Conservation (phyloP, 495 filamentous ascomycete species). For the Neurospora intermedia region DNA sequence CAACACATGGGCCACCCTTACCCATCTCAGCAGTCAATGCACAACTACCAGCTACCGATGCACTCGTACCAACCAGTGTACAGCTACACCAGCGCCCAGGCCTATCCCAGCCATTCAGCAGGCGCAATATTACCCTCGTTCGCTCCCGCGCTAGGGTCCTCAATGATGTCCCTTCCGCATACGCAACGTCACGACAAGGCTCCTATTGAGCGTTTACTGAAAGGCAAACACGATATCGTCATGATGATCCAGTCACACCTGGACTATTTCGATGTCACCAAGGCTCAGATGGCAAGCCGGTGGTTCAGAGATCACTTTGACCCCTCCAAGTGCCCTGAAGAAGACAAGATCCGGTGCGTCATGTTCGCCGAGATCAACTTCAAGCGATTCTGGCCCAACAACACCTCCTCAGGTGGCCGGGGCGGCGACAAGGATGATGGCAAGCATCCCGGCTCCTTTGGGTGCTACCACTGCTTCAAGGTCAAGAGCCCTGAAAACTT, state of each 20-base stretch:
- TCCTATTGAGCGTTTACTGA: background rate
- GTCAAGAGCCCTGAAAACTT: constrained; percentile 14
- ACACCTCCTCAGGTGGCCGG: background rate
- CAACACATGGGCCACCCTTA: background rate
- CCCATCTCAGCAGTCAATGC: background rate
- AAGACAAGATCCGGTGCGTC: constrained; percentile 9
- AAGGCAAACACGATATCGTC: background rate
- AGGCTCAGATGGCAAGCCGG: background rate
- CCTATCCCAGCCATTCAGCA: background rate
- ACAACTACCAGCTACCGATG: constrained; percentile 9
- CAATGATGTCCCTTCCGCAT: background rate
- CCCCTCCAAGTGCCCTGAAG: constrained; percentile 1
- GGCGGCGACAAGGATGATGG: background rate
- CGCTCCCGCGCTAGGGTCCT: background rate
- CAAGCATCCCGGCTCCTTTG: constrained; percentile 9
- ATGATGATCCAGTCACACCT: constrained; percentile 5
- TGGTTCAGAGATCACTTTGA: constrained; percentile 13
- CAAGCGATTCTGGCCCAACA: constrained; percentile 9
- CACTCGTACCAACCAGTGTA: constrained; percentile 6
- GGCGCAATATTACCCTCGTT: background rate
- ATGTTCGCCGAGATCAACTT: constrained; percentile 14
- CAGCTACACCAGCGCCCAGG: background rate
- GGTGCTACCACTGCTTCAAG: constrained; percentile 21
- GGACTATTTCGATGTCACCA: constrained; percentile 9
- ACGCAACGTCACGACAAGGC: background rate